Evolutionary conservation across 1,284 basidiomycete species (phyloP).

Genomic region (Sanghuangporus baumii): DNA sequence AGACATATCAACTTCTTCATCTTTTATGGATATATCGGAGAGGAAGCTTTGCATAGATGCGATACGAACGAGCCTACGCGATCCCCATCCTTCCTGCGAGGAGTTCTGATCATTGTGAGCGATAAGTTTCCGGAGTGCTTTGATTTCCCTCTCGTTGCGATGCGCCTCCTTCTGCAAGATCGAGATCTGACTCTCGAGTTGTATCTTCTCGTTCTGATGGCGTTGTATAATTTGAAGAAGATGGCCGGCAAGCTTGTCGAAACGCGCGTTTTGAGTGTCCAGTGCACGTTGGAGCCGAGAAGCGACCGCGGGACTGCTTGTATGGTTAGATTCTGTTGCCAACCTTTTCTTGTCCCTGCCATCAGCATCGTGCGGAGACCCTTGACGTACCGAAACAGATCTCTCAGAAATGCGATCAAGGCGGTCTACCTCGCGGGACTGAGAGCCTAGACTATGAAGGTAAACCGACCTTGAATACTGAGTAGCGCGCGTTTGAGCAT

Average conservation of each 20-base stretch:
- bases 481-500: background rate
- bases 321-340: background rate
- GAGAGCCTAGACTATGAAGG: background rate
- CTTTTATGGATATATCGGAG: constrained; percentile 1
- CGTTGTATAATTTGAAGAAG: constrained; percentile 17
- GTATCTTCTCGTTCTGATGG: constrained; percentile 38
- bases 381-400: constrained; percentile 3
- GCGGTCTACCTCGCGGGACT: constrained; percentile 1
- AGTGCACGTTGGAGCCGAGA: constrained; percentile 9
- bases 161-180: constrained; percentile 36
- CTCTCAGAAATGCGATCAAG: constrained; percentile 16
- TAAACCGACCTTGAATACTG: constrained; percentile 2
- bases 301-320: background rate
- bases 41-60: constrained; percentile 16
- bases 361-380: background rate
- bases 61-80: constrained; percentile 2
- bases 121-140: constrained; percentile 44
- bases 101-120: background rate
- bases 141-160: constrained; percentile 41
- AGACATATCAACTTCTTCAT: constrained; percentile 12
- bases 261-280: constrained; percentile 15
- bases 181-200: constrained; percentile 35
- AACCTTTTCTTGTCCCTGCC: background rate
- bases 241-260: constrained; percentile 15
- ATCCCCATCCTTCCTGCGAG: background rate